Base-by-base conservation (phyloP, 495 filamentous ascomycete genomes). In the Aspergillus sclerotiicarbonarius region DNA sequence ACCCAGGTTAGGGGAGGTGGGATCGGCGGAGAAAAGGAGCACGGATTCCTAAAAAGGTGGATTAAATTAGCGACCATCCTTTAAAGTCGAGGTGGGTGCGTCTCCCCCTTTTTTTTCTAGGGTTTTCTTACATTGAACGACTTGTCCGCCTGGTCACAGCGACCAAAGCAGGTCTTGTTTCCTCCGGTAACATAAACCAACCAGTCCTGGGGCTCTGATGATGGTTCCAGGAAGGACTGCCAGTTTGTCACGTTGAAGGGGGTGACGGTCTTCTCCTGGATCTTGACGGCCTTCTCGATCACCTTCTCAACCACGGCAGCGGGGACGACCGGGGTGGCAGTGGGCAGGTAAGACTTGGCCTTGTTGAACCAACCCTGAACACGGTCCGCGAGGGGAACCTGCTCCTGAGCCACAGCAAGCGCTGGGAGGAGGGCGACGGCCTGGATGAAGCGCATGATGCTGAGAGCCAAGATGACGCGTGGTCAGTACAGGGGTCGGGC, bases 151-250 rank as follows among this genome's bases (percentile, higher is more conserved):
- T 70, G 68, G 10, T 58, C 77, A 68, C 84, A 88, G 57, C 78
- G 70, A 54, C 78, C 91, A 65, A 84, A 90, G 78, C 92, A 97
- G 30, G 90, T 92, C 77, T 88, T 91, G 75, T 96, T 95, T 43
- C 89, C 85, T 51, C 92, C 92, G 1, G 88, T 90, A 51, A 95
- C 72, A 66, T 88, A 82, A 57, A 96, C 76, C 76, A 88, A 84
- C 90, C 88, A 96, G 70, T 92, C 87, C 71, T 89, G 84, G 3
- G 88, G 81, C 13, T 84, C 70, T 53, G 81, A 74, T 8, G 86
- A 80, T 8, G 88, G 86, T 20, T 74, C 80, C 59, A 91, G 83
- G 54, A 90, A 71, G 13, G 80, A 65, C 62, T 88, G 81, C 86
- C 89, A 94, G 82, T 90, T 90, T 46, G 82, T 70, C 59, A 88